A percentile compares a stretch with the other conserved stretches of the same genome.
These are phyloP conservation scores for Sicyos baderoa DNA, from an alignment of 306 rosid species.

Conservation along the genomic window DNA sequence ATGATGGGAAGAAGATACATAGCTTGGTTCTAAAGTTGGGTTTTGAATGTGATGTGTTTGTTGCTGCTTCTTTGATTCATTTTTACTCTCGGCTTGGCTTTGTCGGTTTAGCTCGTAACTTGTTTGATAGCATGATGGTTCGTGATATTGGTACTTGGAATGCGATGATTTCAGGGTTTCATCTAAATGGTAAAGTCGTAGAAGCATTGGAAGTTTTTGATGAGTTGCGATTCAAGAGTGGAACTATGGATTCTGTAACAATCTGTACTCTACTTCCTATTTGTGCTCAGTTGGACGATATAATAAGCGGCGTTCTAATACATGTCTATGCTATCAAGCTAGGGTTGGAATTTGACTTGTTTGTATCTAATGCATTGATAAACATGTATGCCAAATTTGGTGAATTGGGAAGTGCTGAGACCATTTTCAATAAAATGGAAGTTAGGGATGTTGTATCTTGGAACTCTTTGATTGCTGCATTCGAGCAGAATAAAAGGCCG, in stretches of 20 bases:
- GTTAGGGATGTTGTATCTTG: constrained; percentile 41
- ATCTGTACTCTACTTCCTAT: constrained; percentile 36
- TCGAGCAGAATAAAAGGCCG: constrained; percentile 39
- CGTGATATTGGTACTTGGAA: constrained; percentile 46
- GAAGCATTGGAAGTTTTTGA: constrained; percentile 37
- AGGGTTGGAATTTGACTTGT: constrained; percentile 33
- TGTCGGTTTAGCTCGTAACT: constrained; percentile 24
- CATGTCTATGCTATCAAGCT: constrained; percentile 41
- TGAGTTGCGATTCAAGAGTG: constrained; percentile 37
- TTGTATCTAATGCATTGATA: constrained; percentile 41
- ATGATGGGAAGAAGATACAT: constrained; percentile 39
- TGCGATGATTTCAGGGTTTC: constrained; percentile 48
- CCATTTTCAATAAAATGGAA: constrained; percentile 32
- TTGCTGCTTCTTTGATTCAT: constrained; percentile 43
- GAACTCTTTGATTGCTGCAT: constrained; percentile 42
- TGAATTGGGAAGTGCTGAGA: constrained; percentile 26
- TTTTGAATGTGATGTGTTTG: constrained; percentile 38
- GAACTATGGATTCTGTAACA: constrained; percentile 36
- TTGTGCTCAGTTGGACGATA: constrained; percentile 33
- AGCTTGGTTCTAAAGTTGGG: constrained; percentile 41
- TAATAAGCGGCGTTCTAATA: constrained; percentile 30
- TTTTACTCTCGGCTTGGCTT: constrained; percentile 40
- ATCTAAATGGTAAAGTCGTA: constrained; percentile 34
- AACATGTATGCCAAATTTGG: constrained; percentile 52
- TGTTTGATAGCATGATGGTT: constrained; percentile 32